Evolutionary conservation across 176 grass and related monocot genomes (phyloP).

Genomic region (Bolboschoenus planiculmis): DNA sequence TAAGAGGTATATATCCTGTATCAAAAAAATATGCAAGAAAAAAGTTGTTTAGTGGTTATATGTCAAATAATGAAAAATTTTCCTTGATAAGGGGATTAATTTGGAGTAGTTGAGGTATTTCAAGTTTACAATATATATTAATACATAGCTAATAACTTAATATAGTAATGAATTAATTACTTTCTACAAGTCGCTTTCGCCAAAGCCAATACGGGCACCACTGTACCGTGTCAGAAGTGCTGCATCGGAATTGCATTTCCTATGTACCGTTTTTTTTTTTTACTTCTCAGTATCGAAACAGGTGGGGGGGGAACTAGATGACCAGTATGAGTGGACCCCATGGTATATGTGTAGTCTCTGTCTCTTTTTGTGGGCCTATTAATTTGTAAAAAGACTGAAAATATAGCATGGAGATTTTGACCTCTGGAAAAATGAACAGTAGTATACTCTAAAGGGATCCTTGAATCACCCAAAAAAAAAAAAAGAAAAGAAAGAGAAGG

Average conservation of each 20-base stretch:
- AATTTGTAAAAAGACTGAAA: conserved; percentile 19
- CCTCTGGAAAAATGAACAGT: not conserved
- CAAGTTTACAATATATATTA: no score
- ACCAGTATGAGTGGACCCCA: not conserved
- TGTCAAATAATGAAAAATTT: no score
- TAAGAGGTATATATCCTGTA: no score
- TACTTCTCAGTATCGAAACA: not conserved
- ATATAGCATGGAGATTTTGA: conserved; percentile 13
- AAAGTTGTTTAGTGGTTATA: no score
- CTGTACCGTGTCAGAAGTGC: conserved; percentile 2
- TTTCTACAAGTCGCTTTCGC: conserved; percentile 25
- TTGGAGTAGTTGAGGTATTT: no score
- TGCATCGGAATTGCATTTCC: conserved; percentile 33
- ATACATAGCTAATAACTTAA: no score
- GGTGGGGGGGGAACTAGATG: not conserved
- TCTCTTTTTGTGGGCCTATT: not conserved
- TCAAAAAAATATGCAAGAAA: no score
- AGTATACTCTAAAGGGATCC: not conserved
- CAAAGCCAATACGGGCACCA: conserved; percentile 23
- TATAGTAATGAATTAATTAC: conserved; percentile 9
- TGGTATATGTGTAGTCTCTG: conserved; percentile 3
- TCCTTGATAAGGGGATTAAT: no score
- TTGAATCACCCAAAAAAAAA: not conserved
- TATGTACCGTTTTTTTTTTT: conserved; percentile 18
- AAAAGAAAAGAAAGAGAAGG: not conserved